Evolutionary conservation across 2,329 filamentous ascomycete genomes (phyloP), one percentile per base, ranked within the genome.

Genomic region (Xylariomycetidae sp.): DNA sequence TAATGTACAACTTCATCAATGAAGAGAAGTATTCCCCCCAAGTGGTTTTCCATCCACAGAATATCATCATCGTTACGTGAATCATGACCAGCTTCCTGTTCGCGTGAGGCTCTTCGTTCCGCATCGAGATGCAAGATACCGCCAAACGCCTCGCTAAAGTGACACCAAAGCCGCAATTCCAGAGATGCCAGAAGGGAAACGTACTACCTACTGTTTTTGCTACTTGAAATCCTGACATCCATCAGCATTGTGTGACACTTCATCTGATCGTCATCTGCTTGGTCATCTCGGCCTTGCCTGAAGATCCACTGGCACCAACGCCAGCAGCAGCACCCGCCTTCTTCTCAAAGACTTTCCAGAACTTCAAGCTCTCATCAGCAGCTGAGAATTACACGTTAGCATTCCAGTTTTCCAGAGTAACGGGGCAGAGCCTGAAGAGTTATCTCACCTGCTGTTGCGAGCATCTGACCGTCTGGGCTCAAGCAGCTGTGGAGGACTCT

Each of bases 301-400:
- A 82, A 39, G 83, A 70, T 43, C 80, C 80, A 38, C 81, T 74
- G 49, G 76, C 72, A 40, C 77, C 74, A 34, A 80, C 70, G 30
- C 79, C 76, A 32, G 81, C 76, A 40, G 76, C 69, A 38, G 76
- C 70, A 35, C 88, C 88, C 13, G 89, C 72, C 78, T 96, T 97
- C 78, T 95, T 96, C 76, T 98, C 92, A 57, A 98, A 98, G 51
- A 98, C 76, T 80, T 98, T 98, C 92, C 92, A 98, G 75, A 98
- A 98, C 71, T 98, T 98, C 63, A 98, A 74, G 57, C 84, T 90
- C 73, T 98, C 92, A 54, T 98, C 92, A 23, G 90, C 89, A 50
- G 90, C 86, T 80, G 27, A 30, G n/a, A n/a, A n/a, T n/a, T n/a
- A n/a, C n/a, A n/a, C n/a, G n/a, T n/a, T n/a, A n/a, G n/a, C n/a